phyloP scores from a whole-genome alignment of 768 basidiomycete genomes.

The Fibroporia radiculosa region DNA sequence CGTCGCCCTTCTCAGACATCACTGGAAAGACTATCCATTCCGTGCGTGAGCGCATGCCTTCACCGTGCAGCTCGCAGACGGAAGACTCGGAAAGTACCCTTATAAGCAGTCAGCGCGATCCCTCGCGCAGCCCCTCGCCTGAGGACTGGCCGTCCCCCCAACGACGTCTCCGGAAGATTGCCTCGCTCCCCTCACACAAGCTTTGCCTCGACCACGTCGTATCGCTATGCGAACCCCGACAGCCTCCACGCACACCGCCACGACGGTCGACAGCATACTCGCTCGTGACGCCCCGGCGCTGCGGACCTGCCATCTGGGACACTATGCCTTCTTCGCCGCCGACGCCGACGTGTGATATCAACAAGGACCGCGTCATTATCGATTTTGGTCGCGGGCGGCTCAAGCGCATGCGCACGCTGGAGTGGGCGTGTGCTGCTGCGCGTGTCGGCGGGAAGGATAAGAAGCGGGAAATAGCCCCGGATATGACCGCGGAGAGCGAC shows the following conservation, averaged over 20 bases:
- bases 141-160: neutral
- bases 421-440: slow-evolving; percentile 32
- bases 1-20: slow-evolving; percentile 12
- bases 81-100: too few relatives aligned
- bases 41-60: neutral
- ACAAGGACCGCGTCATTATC: slow-evolving; percentile 19
- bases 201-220: slow-evolving; percentile 28
- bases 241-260: slow-evolving; percentile 16
- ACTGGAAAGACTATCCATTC: slow-evolving; percentile 12
- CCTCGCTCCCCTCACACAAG: too few relatives aligned
- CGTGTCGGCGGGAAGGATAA: slow-evolving; percentile 12
- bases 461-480: slow-evolving; percentile 10
- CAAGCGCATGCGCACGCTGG: slow-evolving; percentile 21
- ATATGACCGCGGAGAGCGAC: slow-evolving; percentile 1
- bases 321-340: slow-evolving; percentile 25
- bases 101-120: too few relatives aligned
- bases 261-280: slow-evolving; percentile 11
- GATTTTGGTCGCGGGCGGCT: slow-evolving; percentile 17
- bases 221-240: slow-evolving; percentile 23
- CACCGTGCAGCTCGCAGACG: too few relatives aligned
- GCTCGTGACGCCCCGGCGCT: slow-evolving; percentile 9
- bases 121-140: neutral
- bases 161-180: too few relatives aligned
- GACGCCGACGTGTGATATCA: slow-evolving; percentile 7
- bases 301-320: slow-evolving; percentile 20